These are phyloP conservation scores for Alloteropsis angusta DNA, from an alignment of 202 grass and related monocot species.

Conservation along the genomic window DNA sequence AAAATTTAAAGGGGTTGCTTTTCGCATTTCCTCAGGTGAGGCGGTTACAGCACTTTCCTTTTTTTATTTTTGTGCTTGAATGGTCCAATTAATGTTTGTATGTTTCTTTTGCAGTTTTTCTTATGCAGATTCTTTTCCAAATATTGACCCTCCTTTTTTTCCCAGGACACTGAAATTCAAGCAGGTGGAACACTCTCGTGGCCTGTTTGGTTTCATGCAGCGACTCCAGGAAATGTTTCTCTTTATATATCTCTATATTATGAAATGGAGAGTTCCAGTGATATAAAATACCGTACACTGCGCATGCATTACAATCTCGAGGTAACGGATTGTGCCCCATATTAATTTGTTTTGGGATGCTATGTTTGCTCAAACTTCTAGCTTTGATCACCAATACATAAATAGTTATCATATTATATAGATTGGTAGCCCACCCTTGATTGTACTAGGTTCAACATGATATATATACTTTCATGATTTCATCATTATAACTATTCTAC, in stretches of 20 bases:
- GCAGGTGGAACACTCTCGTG: constrained; percentile 57
- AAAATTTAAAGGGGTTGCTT: constrained; percentile 39
- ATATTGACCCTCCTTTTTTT: constrained; percentile 27
- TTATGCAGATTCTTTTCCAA: not conserved
- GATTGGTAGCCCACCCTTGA: not conserved
- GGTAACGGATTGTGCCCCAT: constrained; percentile 31
- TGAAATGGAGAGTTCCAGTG: constrained; percentile 75
- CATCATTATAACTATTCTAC: not conserved
- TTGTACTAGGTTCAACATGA: not conserved
- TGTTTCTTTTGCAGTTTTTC: not conserved
- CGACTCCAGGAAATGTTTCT: constrained; percentile 58
- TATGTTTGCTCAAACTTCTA: not conserved
- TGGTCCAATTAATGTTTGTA: not conserved
- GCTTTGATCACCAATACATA: not conserved
- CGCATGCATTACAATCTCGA: constrained; percentile 72
- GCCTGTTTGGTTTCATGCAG: constrained; percentile 99
- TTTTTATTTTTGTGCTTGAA: not conserved
- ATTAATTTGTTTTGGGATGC: not conserved
- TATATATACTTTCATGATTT: no score
- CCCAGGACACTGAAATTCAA: constrained; percentile 73
- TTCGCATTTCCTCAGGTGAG: constrained; percentile 91
- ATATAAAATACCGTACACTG: constrained; percentile 88
- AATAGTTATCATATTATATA: not conserved
- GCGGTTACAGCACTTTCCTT: constrained; percentile 3
- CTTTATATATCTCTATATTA: constrained; percentile 89